Conservation (phyloP, 2,329 filamentous ascomycete genomes). For the Colletotrichum costaricense region DNA sequence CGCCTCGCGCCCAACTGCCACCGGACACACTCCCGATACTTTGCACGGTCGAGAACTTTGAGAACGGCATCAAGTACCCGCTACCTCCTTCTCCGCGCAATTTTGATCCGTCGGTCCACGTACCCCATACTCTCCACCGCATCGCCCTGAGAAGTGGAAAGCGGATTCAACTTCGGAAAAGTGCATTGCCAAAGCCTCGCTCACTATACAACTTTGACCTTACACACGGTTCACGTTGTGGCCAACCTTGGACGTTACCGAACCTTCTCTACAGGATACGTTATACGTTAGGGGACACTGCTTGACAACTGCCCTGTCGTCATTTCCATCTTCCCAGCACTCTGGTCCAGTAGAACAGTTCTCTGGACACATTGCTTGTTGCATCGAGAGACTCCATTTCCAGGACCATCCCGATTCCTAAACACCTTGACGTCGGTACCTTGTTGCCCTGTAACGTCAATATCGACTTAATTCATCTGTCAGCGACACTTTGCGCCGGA, state of each 20-base stretch:
- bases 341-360: background rate
- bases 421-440: background rate
- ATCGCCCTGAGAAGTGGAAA: background rate
- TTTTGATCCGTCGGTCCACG: background rate
- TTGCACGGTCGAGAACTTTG: background rate
- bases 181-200: constrained; percentile 21
- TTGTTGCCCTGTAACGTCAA: background rate
- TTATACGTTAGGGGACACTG: background rate
- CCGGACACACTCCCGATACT: background rate
- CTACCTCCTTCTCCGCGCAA: constrained; percentile 6
- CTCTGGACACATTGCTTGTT: background rate
- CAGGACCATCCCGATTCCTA: constrained; percentile 17
- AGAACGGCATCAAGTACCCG: constrained; percentile 9
- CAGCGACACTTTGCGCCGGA: constrained; percentile 20
- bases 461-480: background rate
- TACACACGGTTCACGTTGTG: constrained; percentile 9
- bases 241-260: background rate
- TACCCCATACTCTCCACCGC: constrained; percentile 17
- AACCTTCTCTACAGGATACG: constrained; percentile 1
- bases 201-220: background rate
- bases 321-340: constrained; percentile 4
- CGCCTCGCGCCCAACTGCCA: constrained; percentile 30
- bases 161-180: constrained; percentile 25
- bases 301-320: background rate
- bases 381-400: constrained; percentile 18